Evolutionary conservation across 148 eudicot genomes (phyloP), one percentile per base, ranked within the genome.

Genomic region (Suaeda aralocaspica): DNA sequence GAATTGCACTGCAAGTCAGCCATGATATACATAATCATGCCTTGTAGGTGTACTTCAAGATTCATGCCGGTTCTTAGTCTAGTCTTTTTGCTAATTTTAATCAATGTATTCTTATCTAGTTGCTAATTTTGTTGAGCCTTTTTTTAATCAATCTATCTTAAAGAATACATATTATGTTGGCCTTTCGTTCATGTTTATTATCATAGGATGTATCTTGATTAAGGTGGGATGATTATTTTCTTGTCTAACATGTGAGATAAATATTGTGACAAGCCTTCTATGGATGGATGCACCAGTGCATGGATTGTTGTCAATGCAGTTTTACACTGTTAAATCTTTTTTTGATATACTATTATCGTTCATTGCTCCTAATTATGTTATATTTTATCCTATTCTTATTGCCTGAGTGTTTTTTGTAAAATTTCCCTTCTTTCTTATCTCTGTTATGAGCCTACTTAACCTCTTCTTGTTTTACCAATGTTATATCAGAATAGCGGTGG

Each of bases 401-500:
- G 26, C 19, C 2, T 59, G 1, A 19, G 34, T 15, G 30, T 18
- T 9, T 19, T 19, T 49, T 49, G 3, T 49, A 0, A 45, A 45
- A 9, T 8, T 30, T 19, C 7, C 41, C 10, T 56, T 26, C 26
- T 26, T 33, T 19, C 33, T 46, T 2, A 7, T 24, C 26, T 18
- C 53, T 9, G 21, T n/a, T n/a, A n/a, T n/a, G n/a, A n/a, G n/a
- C n/a, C 53, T 13, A 39, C n/a, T 50, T 22, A 50, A 71, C 21
- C 46, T 71, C 21, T 9, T 49, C 34, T 22, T 48, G 46, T 46
- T 44, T 33, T 59, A 9, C 30, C 15, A 30, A 21, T 71, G 44
- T 71, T 57, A 19, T 59, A n/a, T 34, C 73, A 70, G 74, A 42
- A 58, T 58, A 16, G 19, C 24, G 26, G 66, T 60, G 66, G 25